Percentiles rank a stretch among this genome's conserved stretches.
Conservation (phyloP, 768 basidiomycete genomes). For the Rhizopogon vesiculosus region DNA sequence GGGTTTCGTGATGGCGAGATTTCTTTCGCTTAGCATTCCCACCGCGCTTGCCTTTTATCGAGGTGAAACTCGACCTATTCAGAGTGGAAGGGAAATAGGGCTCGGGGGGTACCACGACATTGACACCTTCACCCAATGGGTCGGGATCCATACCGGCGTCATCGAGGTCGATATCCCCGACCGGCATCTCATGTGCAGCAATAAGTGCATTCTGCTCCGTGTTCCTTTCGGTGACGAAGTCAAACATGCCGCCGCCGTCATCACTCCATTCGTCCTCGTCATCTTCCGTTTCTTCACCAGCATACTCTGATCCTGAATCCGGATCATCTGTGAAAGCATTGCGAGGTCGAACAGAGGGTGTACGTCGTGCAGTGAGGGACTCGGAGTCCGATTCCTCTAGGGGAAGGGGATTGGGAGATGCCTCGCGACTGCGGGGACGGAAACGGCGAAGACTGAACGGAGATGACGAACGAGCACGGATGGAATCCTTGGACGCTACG, state of each 20-base stretch:
- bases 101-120: conserved; percentile 79
- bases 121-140: conserved; percentile 89
- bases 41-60: conserved; percentile 21
- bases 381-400: conserved; percentile 55
- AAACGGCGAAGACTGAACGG: conserved; percentile 75
- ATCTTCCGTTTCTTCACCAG: conserved; percentile 43
- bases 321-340: conserved; percentile 57
- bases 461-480: conserved; percentile 71
- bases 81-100: conserved; percentile 78
- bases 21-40: conserved; percentile 53
- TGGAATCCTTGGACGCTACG: conserved; percentile 39
- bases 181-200: conserved; percentile 18
- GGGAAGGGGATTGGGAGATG: conserved; percentile 52
- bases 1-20: conserved; percentile 54
- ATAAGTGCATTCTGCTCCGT: conserved; percentile 77
- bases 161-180: conserved; percentile 33
- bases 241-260: conserved; percentile 52
- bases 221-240: conserved; percentile 81
- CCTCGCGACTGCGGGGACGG: conserved; percentile 50
- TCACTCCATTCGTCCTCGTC: conserved; percentile 61
- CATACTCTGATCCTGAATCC: conserved; percentile 63
- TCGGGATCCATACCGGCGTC: conserved; percentile 63
- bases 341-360: conserved; percentile 47
- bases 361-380: conserved; percentile 23
- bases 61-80: conserved; percentile 44